Evolutionary conservation across 108 stramenopile species (phyloP), one percentile per base, ranked within the genome.

Genomic region (Discostella stelligeroides): DNA sequence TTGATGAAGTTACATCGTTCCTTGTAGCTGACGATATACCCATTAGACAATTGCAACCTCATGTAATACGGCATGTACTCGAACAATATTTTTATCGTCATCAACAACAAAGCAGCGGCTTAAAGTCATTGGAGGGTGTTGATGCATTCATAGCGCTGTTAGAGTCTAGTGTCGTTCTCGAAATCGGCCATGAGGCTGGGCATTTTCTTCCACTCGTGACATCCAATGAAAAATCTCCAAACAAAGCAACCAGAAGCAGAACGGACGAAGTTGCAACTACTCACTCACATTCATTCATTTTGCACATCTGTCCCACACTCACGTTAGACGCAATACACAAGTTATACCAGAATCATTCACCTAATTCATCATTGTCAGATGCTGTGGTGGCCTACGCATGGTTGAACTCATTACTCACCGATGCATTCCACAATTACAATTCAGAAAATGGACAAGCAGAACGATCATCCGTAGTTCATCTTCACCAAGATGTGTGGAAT

Each of bases 401-500:
- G 68, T 20, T 63, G 18, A 76, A 76, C 62, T 50, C 75, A 23
- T 43, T 21, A 0, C 47, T 76, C 0, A 76, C 68, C 53, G 57
- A 76, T 58, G 75, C 75, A 40, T 69, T 76, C 18, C 57, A 50
- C 37, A 24, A 45, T 20, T 17, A 38, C 47, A 43, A 14, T 18
- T n/a, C 0, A 15, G 39, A 12, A 49, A 13, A 27, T n/a, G 25
- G 18, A 13, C 10, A 18, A 21, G 13, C n/a, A n/a, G 12, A 42
- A 49, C 28, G 43, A 14, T 63, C 14, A 8, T 43, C 50, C 28
- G 68, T 89, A 6, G 79, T 88, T 43, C 90, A 91, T 62, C 62
- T 91, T 24, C 87, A 88, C 75, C 80, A 88, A 82, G 90, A 91
- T 63, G 76, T 83, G 10, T 91, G 90, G 90, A 47, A 76, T 14